Evolutionary conservation across 192 early-diverging fungal genomes (phyloP).

Genomic region (Haplosporangium gracile): DNA sequence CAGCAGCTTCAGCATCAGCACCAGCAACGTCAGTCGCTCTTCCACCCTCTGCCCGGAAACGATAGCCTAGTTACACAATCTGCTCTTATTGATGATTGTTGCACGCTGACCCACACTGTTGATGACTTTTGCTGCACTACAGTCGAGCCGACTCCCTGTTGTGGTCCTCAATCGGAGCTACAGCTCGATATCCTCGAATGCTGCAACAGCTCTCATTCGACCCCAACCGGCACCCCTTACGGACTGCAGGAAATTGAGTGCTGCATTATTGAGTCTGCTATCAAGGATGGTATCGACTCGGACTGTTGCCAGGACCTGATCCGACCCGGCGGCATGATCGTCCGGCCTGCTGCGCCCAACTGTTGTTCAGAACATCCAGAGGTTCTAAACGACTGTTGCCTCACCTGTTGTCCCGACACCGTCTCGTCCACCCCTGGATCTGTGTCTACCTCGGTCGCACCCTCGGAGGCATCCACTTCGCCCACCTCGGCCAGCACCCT

Average conservation of each 20-base stretch:
- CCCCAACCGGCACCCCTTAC: conserved; percentile 18
- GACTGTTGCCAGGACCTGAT: conserved; percentile 50
- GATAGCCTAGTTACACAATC: not conserved
- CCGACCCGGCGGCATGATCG: conserved; percentile 9
- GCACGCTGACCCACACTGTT: conserved; percentile 30
- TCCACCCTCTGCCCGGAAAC: not conserved
- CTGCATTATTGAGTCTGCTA: conserved; percentile 37
- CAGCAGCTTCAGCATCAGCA: not conserved
- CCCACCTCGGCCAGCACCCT: conserved; percentile 9
- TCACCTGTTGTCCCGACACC: conserved; percentile 50
- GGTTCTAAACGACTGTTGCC: conserved; percentile 44
- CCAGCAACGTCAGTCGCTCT: conserved; percentile 14
- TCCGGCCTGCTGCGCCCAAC: conserved; percentile 18
- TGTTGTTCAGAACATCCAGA: conserved; percentile 53
- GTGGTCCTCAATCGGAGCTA: conserved; percentile 25
- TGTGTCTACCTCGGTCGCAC: conserved; percentile 11
- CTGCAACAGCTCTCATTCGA: conserved; percentile 17
- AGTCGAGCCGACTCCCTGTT: conserved; percentile 48
- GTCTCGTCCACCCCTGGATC: conserved; percentile 23
- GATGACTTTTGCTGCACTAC: conserved; percentile 46
- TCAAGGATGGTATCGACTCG: conserved; percentile 46
- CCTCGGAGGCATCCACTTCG: conserved; percentile 19
- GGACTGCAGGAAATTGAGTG: conserved; percentile 36
- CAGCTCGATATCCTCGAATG: conserved; percentile 34
- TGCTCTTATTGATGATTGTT: conserved; percentile 40